phyloP scores from a whole-genome alignment of 768 basidiomycete species.

The Podaxis sp. region DNA sequence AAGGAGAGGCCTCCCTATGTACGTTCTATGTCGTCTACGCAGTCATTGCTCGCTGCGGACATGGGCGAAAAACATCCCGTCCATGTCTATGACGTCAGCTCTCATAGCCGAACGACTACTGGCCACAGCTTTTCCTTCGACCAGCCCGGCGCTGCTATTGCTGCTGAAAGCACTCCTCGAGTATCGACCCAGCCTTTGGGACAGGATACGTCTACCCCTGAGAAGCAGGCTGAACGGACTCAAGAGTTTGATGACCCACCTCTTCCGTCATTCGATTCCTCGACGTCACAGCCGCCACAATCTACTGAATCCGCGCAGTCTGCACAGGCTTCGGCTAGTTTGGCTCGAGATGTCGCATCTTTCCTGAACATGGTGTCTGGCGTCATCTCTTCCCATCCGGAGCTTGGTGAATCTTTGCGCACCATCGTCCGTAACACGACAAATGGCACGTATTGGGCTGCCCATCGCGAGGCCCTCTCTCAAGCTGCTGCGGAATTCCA shows the following conservation, averaged over 20 bases:
- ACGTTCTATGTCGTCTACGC: constrained; percentile 30
- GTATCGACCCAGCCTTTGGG: constrained; percentile 20
- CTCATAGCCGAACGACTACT: constrained; percentile 12
- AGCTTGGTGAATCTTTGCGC: constrained; percentile 66
- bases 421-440: constrained; percentile 62
- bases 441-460: constrained; percentile 68
- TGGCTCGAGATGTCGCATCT: constrained; percentile 64
- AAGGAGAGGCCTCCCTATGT: constrained; percentile 45
- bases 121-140: constrained; percentile 6
- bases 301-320: constrained; percentile 19
- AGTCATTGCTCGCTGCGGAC: constrained; percentile 43
- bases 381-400: constrained; percentile 66
- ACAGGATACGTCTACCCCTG: neutral
- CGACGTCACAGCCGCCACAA: constrained; percentile 25
- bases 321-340: constrained; percentile 37
- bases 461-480: constrained; percentile 59
- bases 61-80: constrained; percentile 56
- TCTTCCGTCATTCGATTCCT: constrained; percentile 35
- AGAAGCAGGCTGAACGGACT: constrained; percentile 4
- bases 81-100: constrained; percentile 51
- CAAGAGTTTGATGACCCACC: constrained; percentile 37
- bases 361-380: constrained; percentile 56
- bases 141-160: constrained; percentile 11
- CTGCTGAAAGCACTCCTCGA: constrained; percentile 40
- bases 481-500: constrained; percentile 56